A percentile compares a stretch with the other conserved stretches of the same genome.
Conservation (phyloP, 2,329 filamentous ascomycete genomes). For the Chaetomium sp. region DNA sequence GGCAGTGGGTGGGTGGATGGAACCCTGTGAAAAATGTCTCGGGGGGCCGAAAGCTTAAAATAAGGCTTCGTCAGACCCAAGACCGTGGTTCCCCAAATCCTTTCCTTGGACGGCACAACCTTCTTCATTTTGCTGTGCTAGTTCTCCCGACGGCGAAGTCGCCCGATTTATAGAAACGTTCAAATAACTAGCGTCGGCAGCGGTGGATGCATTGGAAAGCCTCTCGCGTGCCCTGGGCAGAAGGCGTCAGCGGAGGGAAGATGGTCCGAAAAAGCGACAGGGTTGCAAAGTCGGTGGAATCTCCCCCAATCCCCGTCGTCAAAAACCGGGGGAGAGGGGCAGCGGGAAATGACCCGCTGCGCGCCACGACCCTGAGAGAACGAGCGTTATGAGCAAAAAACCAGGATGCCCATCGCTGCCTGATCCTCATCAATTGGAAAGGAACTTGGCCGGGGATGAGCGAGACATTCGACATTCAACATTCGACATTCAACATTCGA, state of each 20-base stretch:
- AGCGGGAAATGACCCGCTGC: slow-evolving; percentile 3
- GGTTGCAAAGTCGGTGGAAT: background rate
- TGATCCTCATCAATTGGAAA: background rate
- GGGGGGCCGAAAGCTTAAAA: background rate
- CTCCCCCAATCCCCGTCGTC: background rate
- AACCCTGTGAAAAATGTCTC: background rate
- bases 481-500: too few species aligned
- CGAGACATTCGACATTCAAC: background rate
- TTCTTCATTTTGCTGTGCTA: background rate
- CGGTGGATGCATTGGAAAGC: background rate
- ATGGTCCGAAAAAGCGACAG: background rate
- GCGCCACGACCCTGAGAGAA: background rate
- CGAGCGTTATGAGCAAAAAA: background rate
- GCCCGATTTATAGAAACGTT: background rate
- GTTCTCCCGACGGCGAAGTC: background rate
- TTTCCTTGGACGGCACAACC: background rate
- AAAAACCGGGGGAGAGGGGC: background rate
- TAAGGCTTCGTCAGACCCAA: background rate
- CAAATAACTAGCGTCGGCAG: background rate
- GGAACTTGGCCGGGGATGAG: background rate
- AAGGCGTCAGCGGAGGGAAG: slow-evolving; percentile 6
- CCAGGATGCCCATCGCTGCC: background rate
- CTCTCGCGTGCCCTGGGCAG: background rate
- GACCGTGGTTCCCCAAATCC: background rate
- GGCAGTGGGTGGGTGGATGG: background rate